phyloP scores from a whole-genome alignment of 164 flowering plant species.

The Echeveria elegans region DNA sequence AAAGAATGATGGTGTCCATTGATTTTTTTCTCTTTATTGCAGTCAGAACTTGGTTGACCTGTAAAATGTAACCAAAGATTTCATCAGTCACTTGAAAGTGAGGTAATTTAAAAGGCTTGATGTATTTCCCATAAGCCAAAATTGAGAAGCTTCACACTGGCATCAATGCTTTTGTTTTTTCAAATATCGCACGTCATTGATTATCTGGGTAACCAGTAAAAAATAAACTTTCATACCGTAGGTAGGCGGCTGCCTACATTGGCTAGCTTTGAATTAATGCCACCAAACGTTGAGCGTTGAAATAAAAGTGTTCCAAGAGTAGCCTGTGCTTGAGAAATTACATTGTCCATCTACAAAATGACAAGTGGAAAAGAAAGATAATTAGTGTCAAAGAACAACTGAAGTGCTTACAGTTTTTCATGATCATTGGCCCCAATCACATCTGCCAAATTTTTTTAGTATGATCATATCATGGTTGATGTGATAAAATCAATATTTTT shows the following conservation, averaged over 20 bases:
- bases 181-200: no score
- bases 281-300: conserved; percentile 89
- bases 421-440: not conserved
- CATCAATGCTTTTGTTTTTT: not conserved
- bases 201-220: no score
- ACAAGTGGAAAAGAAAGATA: not conserved
- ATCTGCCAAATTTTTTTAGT: not conserved
- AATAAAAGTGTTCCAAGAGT: conserved; percentile 68
- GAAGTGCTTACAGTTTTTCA: not conserved
- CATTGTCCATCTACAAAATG: conserved; percentile 62
- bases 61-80: conserved; percentile 24
- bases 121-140: not conserved
- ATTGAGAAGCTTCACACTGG: not conserved
- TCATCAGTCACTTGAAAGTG: not conserved
- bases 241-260: conserved; percentile 87
- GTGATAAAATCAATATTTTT: no score
- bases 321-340: conserved; percentile 89
- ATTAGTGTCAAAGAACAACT: not conserved
- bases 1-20: conserved; percentile 83
- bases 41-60: conserved; percentile 74
- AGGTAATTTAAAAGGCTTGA: not conserved
- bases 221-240: conserved; percentile 32
- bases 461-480: not conserved
- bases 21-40: conserved; percentile 88
- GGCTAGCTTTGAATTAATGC: conserved; percentile 70